Conservation (phyloP, 2,329 filamentous ascomycete genomes). For the Thelonectria olida region DNA sequence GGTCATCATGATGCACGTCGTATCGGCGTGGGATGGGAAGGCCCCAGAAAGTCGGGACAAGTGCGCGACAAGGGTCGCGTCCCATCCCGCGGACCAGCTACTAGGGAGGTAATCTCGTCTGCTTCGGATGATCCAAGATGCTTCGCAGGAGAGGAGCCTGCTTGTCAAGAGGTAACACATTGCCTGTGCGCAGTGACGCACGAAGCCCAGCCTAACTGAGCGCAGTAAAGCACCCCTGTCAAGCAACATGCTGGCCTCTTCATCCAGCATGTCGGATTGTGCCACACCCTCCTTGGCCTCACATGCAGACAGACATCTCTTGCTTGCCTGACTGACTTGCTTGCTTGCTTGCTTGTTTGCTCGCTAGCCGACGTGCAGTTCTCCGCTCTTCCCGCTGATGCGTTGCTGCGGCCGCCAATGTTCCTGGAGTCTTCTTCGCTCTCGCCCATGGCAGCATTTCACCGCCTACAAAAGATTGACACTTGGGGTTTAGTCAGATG, state of each 20-base stretch:
- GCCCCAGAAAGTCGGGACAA: slow-evolving; percentile 29
- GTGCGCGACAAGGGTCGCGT: slow-evolving; percentile 22
- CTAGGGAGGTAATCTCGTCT: neutral
- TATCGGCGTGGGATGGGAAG: neutral
- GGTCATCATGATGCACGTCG: neutral
- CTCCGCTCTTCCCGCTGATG: slow-evolving; percentile 14
- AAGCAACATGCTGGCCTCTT: slow-evolving; percentile 12
- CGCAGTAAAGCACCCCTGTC: neutral
- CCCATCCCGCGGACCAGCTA: neutral
- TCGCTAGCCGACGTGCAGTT: slow-evolving; percentile 13
- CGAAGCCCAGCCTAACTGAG: neutral
- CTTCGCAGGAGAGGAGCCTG: slow-evolving; percentile 24
- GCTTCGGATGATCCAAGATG: slow-evolving; percentile 17
- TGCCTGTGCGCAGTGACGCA: neutral
- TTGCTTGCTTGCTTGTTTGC: slow-evolving; percentile 1
- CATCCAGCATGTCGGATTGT: slow-evolving; percentile 21
- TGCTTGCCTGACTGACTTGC: slow-evolving; percentile 22
- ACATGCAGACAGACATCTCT: slow-evolving; percentile 20
- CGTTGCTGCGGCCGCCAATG: slow-evolving; percentile 7
- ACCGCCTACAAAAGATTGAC: slow-evolving; percentile 30
- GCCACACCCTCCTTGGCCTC: slow-evolving; percentile 27
- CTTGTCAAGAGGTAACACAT: slow-evolving; percentile 13
- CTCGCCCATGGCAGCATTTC: neutral
- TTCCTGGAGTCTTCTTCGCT: neutral
- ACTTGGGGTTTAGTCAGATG: slow-evolving; percentile 57